Conservation (phyloP, 768 basidiomycete genomes). For the Asterophora lycoperdoides region DNA sequence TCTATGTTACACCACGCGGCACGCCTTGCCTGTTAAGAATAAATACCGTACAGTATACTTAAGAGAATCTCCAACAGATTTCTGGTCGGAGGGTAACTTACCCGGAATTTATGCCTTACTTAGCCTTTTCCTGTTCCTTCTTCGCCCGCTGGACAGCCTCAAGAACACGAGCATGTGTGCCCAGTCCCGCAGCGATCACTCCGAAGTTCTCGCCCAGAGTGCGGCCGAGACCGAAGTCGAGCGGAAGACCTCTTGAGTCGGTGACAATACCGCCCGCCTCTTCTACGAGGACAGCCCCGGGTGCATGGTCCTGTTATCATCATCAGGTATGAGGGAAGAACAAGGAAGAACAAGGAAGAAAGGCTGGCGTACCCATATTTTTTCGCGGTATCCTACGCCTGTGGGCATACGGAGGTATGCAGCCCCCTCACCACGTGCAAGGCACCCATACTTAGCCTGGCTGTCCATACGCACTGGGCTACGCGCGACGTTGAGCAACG, state of each 20-base stretch:
- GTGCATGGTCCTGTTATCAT: constrained; percentile 74
- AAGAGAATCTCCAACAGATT: too few species aligned
- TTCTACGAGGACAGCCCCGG: constrained; percentile 76
- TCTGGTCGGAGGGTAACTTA: not conserved
- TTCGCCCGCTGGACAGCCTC: constrained; percentile 66
- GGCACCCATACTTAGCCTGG: constrained; percentile 90
- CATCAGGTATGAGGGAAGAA: not conserved
- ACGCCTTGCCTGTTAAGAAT: too few species aligned
- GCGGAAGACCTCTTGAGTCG: constrained; percentile 70
- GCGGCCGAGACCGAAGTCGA: constrained; percentile 85
- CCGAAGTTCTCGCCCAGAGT: constrained; percentile 86
- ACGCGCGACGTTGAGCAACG: constrained; percentile 59
- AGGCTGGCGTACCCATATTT: constrained; percentile 77
- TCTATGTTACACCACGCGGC: too few species aligned
- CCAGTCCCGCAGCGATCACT: constrained; percentile 76
- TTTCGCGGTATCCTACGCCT: constrained; percentile 77
- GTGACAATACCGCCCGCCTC: constrained; percentile 90
- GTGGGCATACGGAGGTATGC: constrained; percentile 80
- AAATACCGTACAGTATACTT: too few species aligned
- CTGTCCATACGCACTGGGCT: constrained; percentile 85
- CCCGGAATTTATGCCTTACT: constrained; percentile 24
- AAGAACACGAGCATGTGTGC: constrained; percentile 64
- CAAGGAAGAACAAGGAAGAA: not conserved
- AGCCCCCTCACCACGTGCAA: constrained; percentile 83
- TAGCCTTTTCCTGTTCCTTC: constrained; percentile 38